Evolutionary conservation across 2,329 filamentous ascomycete genomes (phyloP).

Genomic region (Neopestalotiopsis sp.): DNA sequence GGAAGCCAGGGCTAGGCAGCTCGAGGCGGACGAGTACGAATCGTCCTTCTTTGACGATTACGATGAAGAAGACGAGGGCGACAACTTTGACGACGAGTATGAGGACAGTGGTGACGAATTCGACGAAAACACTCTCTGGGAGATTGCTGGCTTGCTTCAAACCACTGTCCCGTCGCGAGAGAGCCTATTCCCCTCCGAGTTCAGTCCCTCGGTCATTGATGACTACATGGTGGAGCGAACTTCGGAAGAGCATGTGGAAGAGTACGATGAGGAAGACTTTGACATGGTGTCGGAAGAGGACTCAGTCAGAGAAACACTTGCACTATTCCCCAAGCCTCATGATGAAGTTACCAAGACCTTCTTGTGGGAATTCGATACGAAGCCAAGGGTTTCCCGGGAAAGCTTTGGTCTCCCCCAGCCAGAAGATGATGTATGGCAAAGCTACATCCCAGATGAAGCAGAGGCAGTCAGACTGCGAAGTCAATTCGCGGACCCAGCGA

Average conservation of each 20-base stretch:
- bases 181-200: conserved; percentile 46
- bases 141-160: conserved; percentile 66
- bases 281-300: conserved; percentile 32
- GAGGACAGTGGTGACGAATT: conserved; percentile 57
- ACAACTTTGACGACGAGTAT: conserved; percentile 43
- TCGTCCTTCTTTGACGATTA: conserved; percentile 67
- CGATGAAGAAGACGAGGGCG: conserved; percentile 50
- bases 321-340: conserved; percentile 29
- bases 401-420: conserved; percentile 40
- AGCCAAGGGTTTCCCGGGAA: not conserved
- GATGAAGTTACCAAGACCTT: conserved; percentile 4
- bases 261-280: conserved; percentile 25
- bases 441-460: conserved; percentile 35
- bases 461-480: conserved; percentile 35
- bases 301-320: conserved; percentile 33
- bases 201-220: conserved; percentile 34
- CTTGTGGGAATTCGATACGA: conserved; percentile 29
- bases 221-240: conserved; percentile 40
- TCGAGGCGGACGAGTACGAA: conserved; percentile 47
- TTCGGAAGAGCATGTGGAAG: conserved; percentile 36
- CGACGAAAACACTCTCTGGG: conserved; percentile 67
- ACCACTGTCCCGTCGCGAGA: conserved; percentile 57
- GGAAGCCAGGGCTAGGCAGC: conserved; percentile 41
- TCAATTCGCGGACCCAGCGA: conserved; percentile 32
- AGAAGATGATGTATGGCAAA: conserved; percentile 42